phyloP scores from a whole-genome alignment of 179 eudicot genomes.

The Nepenthes alata region DNA sequence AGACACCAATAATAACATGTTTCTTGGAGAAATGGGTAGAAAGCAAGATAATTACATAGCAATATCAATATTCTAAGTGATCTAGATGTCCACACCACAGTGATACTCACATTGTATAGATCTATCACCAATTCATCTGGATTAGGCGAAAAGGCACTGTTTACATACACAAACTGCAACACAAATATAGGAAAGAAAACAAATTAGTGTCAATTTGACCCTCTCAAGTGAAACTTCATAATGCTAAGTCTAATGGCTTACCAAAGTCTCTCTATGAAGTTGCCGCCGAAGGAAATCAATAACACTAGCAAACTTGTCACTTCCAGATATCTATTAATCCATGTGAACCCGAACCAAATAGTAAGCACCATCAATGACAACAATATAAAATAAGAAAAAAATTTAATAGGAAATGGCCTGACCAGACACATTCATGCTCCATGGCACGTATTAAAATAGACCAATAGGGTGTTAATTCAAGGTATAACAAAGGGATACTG shows the following conservation, averaged over 20 bases:
- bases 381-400: no score
- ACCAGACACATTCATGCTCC: no score
- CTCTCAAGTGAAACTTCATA: neutral
- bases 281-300: slow-evolving; percentile 88
- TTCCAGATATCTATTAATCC: slow-evolving; percentile 52
- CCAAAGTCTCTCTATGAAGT: slow-evolving; percentile 86
- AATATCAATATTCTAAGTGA: no score
- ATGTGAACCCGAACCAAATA: slow-evolving; percentile 4
- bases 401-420: no score
- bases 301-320: slow-evolving; percentile 80
- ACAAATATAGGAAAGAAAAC: slow-evolving; percentile 5
- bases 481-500: no score
- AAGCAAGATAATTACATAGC: no score
- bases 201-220: neutral
- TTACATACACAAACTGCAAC: slow-evolving; percentile 80
- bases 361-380: neutral
- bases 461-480: no score
- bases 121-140: slow-evolving; percentile 77
- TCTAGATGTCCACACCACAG: neutral
- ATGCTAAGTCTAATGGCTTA: slow-evolving; percentile 15
- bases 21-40: no score
- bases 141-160: slow-evolving; percentile 90
- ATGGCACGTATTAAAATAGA: no score
- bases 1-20: no score
- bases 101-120: slow-evolving; percentile 61